These are phyloP conservation scores for Naumovozyma castellii DNA, from an alignment of 805 yeast species.

Conservation along the genomic window DNA sequence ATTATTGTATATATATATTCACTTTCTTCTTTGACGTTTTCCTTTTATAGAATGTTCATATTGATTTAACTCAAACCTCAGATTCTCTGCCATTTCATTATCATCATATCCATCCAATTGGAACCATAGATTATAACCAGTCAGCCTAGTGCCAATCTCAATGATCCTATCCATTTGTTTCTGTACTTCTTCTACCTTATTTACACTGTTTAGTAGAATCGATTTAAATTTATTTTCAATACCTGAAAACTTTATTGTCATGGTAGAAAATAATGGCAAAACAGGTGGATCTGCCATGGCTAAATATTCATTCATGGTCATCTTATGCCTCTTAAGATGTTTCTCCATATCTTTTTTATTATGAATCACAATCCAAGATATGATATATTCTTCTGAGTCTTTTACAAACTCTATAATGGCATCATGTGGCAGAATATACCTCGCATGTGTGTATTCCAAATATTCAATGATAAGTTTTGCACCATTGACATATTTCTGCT, in stretches of 20 bases:
- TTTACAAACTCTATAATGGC: conserved; percentile 52
- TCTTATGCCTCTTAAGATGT: conserved; percentile 15
- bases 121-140: conserved; percentile 69
- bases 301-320: conserved; percentile 12
- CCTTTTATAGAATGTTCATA: conserved; percentile 40
- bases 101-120: conserved; percentile 71
- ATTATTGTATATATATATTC: not conserved
- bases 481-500: conserved; percentile 55
- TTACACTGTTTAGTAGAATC: conserved; percentile 56
- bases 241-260: conserved; percentile 56
- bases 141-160: conserved; percentile 47
- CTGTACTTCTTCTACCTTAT: conserved; percentile 46
- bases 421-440: conserved; percentile 69
- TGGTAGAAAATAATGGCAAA: conserved; percentile 41
- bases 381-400: conserved; percentile 19
- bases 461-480: conserved; percentile 81
- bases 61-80: conserved; percentile 47
- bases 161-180: conserved; percentile 53
- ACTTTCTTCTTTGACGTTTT: conserved; percentile 24
- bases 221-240: conserved; percentile 59
- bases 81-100: conserved; percentile 52
- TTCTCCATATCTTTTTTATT: conserved; percentile 22
- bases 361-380: conserved; percentile 30
- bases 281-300: conserved; percentile 30
- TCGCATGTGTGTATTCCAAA: conserved; percentile 63